Conservation (phyloP, 768 basidiomycete genomes). For the Gymnopilus junonius region DNA sequence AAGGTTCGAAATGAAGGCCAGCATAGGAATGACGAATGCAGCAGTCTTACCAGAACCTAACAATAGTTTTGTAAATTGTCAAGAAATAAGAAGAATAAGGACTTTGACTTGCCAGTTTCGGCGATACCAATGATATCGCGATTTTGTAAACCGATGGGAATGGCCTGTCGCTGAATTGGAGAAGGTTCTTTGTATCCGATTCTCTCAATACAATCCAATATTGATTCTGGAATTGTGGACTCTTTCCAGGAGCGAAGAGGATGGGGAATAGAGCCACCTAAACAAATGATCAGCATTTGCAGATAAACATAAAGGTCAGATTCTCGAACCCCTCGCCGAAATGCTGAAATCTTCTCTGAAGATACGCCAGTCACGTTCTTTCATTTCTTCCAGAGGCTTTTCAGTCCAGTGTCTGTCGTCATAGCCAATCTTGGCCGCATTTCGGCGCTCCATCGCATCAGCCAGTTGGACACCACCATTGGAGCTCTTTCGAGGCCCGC, state of each 20-base stretch:
- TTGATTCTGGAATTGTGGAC: slow-evolving; percentile 75
- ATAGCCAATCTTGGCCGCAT: slow-evolving; percentile 77
- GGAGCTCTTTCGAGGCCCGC: slow-evolving; percentile 40
- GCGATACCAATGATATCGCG: slow-evolving; percentile 98
- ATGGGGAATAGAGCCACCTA: slow-evolving; percentile 92
- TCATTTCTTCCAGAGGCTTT: slow-evolving; percentile 91
- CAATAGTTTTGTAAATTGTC: neutral
- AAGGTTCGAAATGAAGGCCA: slow-evolving; percentile 88
- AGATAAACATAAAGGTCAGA: neutral
- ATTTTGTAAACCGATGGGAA: slow-evolving; percentile 97
- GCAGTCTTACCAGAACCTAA: slow-evolving; percentile 98
- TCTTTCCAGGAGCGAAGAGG: slow-evolving; percentile 94
- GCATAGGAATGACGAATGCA: slow-evolving; percentile 98
- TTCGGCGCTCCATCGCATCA: slow-evolving; percentile 82
- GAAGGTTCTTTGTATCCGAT: slow-evolving; percentile 98
- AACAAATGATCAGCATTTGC: slow-evolving; percentile 2
- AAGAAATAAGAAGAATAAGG: neutral
- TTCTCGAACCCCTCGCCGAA: slow-evolving; percentile 74
- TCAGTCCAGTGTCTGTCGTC: slow-evolving; percentile 99
- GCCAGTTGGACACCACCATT: slow-evolving; percentile 55
- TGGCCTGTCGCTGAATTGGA: slow-evolving; percentile 97
- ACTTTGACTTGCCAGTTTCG: slow-evolving; percentile 76
- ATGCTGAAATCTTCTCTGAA: slow-evolving; percentile 99
- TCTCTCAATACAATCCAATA: slow-evolving; percentile 83
- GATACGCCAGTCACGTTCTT: slow-evolving; percentile 98